These are phyloP conservation scores for Lolium rigidum DNA, from an alignment of 176 grass and related monocot species.

Conservation along the genomic window DNA sequence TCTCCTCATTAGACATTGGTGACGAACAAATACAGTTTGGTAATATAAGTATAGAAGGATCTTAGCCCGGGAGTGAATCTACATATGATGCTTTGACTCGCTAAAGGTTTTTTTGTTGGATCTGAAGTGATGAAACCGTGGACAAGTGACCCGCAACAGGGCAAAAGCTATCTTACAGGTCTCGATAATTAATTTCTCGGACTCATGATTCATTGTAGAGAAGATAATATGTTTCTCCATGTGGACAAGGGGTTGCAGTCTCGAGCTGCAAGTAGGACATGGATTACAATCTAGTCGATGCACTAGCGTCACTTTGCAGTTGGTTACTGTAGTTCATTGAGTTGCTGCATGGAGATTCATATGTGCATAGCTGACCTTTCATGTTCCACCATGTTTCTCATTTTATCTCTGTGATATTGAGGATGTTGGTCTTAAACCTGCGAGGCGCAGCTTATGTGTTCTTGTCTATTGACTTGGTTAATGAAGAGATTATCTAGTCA, in stretches of 20 bases:
- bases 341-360: constrained; percentile 36
- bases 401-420: background rate
- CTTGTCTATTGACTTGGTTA: constrained; percentile 32
- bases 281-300: constrained; percentile 27
- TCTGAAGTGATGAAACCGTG: background rate
- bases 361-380: constrained; percentile 51
- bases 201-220: constrained; percentile 39
- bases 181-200: constrained; percentile 6
- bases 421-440: constrained; percentile 2
- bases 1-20: constrained; percentile 38
- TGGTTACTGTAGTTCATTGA: constrained; percentile 13
- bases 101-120: constrained; percentile 19
- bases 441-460: background rate
- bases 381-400: background rate
- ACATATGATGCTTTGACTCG: constrained; percentile 24
- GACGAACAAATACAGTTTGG: constrained; percentile 29
- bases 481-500: constrained; percentile 36
- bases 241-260: background rate
- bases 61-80: constrained; percentile 29
- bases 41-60: constrained; percentile 45
- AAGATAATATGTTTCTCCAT: constrained; percentile 35
- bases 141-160: constrained; percentile 18
- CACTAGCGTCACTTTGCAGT: constrained; percentile 18
- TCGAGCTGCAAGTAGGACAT: background rate
- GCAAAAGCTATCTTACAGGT: constrained; percentile 19